These are phyloP conservation scores for Phylloboletellus chloephorus DNA, from an alignment of 1,284 basidiomycete genomes.

Conservation along the genomic window DNA sequence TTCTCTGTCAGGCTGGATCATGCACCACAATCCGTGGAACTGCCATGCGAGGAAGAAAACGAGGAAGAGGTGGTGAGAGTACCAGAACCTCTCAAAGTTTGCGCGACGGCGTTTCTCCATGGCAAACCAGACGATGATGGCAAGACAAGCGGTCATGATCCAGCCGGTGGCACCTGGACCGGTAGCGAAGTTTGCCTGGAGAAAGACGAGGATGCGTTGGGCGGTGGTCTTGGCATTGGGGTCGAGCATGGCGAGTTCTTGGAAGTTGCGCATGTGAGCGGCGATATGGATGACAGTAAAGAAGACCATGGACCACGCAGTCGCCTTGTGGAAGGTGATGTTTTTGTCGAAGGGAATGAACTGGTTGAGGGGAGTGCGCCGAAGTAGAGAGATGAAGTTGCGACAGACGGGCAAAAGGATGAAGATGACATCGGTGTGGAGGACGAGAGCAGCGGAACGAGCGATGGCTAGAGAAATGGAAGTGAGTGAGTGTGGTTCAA, in stretches of 20 bases:
- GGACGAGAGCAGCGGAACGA: slow-evolving; percentile 75
- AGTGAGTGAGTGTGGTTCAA: slow-evolving; percentile 6
- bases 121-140: slow-evolving; percentile 77
- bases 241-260: slow-evolving; percentile 57
- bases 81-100: slow-evolving; percentile 85
- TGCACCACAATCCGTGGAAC: slow-evolving; percentile 91
- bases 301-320: slow-evolving; percentile 80
- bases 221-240: slow-evolving; percentile 47
- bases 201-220: slow-evolving; percentile 59
- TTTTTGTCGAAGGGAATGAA: slow-evolving; percentile 89
- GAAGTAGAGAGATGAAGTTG: slow-evolving; percentile 81
- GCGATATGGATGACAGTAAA: slow-evolving; percentile 67
- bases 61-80: slow-evolving; percentile 83
- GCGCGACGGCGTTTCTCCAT: slow-evolving; percentile 70
- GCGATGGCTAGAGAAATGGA: slow-evolving; percentile 56
- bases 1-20: slow-evolving; percentile 84
- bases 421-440: slow-evolving; percentile 85
- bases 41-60: slow-evolving; percentile 90
- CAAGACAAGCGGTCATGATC: slow-evolving; percentile 76
- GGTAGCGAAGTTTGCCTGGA: slow-evolving; percentile 73
- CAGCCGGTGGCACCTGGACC: slow-evolving; percentile 90
- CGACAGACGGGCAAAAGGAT: slow-evolving; percentile 89
- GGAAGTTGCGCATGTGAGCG: slow-evolving; percentile 80
- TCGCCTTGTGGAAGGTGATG: slow-evolving; percentile 82
- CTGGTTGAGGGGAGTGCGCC: slow-evolving; percentile 75